Percentiles rank a stretch among this genome's conserved stretches.
Conservation (phyloP, 257 asterid genomes). For the Primulina huaijiensis region DNA sequence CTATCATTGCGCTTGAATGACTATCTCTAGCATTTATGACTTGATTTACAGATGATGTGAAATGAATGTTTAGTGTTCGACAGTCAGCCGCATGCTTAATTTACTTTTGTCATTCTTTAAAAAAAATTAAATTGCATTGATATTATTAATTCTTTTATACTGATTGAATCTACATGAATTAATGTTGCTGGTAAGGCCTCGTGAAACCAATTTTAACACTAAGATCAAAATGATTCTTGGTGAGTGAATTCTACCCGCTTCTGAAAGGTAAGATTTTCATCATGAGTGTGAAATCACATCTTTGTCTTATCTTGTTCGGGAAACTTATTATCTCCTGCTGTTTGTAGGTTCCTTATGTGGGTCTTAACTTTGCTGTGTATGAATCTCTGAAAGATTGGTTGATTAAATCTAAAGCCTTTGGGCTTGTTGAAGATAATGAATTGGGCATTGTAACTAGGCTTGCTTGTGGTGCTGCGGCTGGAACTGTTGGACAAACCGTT, state of each 20-base stretch:
- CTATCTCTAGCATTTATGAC: slow-evolving; percentile 53
- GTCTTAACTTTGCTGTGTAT: slow-evolving; percentile 93
- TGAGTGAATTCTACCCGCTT: background rate
- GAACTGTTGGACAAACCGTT: slow-evolving; percentile 95
- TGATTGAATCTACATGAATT: background rate
- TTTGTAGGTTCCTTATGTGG: slow-evolving; percentile 91
- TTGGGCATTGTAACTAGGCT: slow-evolving; percentile 83
- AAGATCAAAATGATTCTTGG: background rate
- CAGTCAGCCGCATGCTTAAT: background rate
- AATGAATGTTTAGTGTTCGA: slow-evolving; percentile 28
- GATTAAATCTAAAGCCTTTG: slow-evolving; percentile 57
- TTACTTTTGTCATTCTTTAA: background rate
- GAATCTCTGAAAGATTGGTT: slow-evolving; percentile 93
- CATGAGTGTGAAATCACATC: background rate
- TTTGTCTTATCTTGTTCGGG: slow-evolving; percentile 15
- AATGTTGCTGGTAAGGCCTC: slow-evolving; percentile 8
- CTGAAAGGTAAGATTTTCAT: slow-evolving; percentile 11
- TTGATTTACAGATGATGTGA: slow-evolving; percentile 52
- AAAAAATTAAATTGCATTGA: background rate
- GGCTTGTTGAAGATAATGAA: slow-evolving; percentile 73
- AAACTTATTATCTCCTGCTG: slow-evolving; percentile 15
- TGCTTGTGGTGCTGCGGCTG: slow-evolving; percentile 94
- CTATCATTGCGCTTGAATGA: slow-evolving; percentile 46
- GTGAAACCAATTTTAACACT: slow-evolving; percentile 4
- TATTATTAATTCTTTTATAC: no score